A percentile compares a stretch with the other conserved stretches of the same genome.
Evolutionary conservation across 169 alveolate species (phyloP).

Genomic region (Sarcocystis neurona): DNA sequence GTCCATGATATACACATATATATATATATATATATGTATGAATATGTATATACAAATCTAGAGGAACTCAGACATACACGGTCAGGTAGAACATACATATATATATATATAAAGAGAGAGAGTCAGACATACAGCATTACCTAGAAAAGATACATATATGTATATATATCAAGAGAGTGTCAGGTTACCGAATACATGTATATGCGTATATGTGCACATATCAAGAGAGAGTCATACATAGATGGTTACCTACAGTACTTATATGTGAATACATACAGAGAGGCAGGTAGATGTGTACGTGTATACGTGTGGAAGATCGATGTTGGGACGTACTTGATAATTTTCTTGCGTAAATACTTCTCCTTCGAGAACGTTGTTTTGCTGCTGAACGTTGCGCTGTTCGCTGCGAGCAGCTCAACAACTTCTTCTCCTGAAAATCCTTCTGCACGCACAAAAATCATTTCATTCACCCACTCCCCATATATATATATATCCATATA

Average conservation of each 20-base stretch:
- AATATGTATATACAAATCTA: too few species aligned
- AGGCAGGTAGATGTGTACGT: background rate
- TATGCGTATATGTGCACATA: background rate
- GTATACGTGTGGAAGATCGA: background rate
- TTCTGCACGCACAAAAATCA: background rate
- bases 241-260: background rate
- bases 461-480: background rate
- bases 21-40: too few species aligned
- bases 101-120: too few species aligned
- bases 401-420: background rate
- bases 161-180: background rate
- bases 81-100: too few species aligned
- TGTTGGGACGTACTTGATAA: background rate
- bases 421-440: slow-evolving; percentile 13
- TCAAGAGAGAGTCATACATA: background rate
- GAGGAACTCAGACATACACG: too few species aligned
- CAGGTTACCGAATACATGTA: background rate
- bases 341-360: slow-evolving; percentile 18
- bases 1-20: too few species aligned
- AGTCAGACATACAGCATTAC: too few species aligned
- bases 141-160: too few species aligned
- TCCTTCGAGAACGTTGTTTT: slow-evolving; percentile 12
- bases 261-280: background rate
- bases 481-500: too few species aligned
- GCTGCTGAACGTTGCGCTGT: background rate